Base-by-base conservation (phyloP, 768 basidiomycete species). In the Rhizopogon roseolus region DNA sequence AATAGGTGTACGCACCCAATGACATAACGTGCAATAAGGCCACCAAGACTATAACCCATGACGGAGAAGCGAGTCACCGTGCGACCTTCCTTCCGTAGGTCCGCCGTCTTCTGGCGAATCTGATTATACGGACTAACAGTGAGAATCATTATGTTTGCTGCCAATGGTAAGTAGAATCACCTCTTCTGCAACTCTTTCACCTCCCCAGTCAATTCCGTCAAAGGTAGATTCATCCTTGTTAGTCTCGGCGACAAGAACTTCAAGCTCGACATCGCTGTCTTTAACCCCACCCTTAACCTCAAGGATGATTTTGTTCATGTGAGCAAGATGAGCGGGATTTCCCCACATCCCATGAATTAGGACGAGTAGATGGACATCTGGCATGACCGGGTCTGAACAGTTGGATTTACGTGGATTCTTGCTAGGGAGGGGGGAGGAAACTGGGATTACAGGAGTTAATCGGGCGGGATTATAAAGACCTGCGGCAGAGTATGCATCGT, bases 181-280 rank as follows among this genome's bases (percentile, higher is more conserved):
- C 81, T 94, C 92, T 56, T 84, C 73, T 4, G 89, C 82, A 36
- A 93, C 82, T 32, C 92, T 76, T 69, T 92, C 88, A 37, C 83
- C 87, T 54, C 89, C 85, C 81, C 88, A 88, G 63, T 93, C 90
- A 22, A 93, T 81, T 1, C 90, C 90, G 58, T 93, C 90, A 60
- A 91, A 92, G 1, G 88, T 90, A 9, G 77, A 78, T 28, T 82
- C 79, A 29, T 82, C 82, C 16, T 73, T 64, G 64, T 90, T 88
- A 3, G 85, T 80, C 60, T 88, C 72, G 3, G 89, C 79, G 0
- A 82, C 64, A n/a, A 90, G 67, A 27, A 89, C 74, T 36, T 81
- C 80, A 5, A 93, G 74, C 34, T 48, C 22, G 13, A 37, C 5
- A 5, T 10, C 34, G 34, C 14, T 36, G 9, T 22, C 34, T 54